Percentiles rank a stretch among this genome's conserved stretches.
phyloP scores from a whole-genome alignment of 768 basidiomycete species.

The Calvatia gigantea region DNA sequence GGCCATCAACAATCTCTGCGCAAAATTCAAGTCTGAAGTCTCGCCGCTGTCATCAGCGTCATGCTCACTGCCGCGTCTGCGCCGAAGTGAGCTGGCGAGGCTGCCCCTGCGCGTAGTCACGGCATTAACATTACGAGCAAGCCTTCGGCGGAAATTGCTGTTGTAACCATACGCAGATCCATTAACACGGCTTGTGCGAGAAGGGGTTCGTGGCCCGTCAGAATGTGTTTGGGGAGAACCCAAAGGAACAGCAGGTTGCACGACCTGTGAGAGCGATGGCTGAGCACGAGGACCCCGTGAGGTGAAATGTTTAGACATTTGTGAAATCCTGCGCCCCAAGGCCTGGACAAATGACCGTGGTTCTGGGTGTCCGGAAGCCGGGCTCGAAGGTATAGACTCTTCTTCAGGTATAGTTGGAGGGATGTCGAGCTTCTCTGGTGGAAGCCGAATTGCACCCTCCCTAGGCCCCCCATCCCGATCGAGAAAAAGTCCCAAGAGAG shows the following conservation, averaged over 20 bases:
- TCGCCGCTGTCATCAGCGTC: constrained; percentile 37
- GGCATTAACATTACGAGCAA: constrained; percentile 46
- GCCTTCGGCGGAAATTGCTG: constrained; percentile 50
- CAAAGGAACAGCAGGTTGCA: constrained; percentile 45
- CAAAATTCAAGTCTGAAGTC: constrained; percentile 70
- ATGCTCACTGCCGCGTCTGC: constrained; percentile 47
- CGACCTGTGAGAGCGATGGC: constrained; percentile 22
- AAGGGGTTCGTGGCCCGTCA: constrained; percentile 47
- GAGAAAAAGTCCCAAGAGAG: constrained; percentile 84
- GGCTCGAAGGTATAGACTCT: constrained; percentile 42
- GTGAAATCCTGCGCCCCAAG: constrained; percentile 48
- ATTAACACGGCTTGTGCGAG: constrained; percentile 55
- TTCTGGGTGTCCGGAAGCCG: constrained; percentile 42
- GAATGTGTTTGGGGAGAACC: constrained; percentile 33
- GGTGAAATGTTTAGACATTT: constrained; percentile 59
- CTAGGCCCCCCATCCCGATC: constrained; percentile 88
- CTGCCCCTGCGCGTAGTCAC: constrained; percentile 49
- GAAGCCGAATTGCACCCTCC: constrained; percentile 79
- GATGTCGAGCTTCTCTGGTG: constrained; percentile 63
- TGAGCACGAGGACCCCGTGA: constrained; percentile 44
- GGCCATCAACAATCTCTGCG: constrained; percentile 84
- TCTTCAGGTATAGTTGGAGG: constrained; percentile 67
- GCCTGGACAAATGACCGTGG: constrained; percentile 35
- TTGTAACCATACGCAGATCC: constrained; percentile 83
- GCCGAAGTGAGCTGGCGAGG: constrained; percentile 47